Evolutionary conservation across 345 rosid species (phyloP).

Genomic region (Populus deltoides): DNA sequence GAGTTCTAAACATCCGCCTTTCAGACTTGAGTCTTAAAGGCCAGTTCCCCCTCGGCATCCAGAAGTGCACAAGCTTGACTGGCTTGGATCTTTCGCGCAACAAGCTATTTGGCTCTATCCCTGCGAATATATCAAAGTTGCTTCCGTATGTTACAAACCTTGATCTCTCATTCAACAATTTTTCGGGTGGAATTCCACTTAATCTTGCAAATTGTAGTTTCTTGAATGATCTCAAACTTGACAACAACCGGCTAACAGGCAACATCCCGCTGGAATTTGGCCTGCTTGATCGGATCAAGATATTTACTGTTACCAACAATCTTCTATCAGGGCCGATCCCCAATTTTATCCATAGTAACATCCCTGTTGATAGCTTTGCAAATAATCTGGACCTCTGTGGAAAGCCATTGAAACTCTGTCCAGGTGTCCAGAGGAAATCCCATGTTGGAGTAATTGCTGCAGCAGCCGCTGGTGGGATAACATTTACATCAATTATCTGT

Average conservation of each 20-base stretch:
- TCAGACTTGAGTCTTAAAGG: slow-evolving; percentile 65
- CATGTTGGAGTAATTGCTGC: slow-evolving; percentile 45
- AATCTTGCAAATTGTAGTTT: slow-evolving; percentile 41
- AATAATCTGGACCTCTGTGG: slow-evolving; percentile 75
- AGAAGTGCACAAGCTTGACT: slow-evolving; percentile 52
- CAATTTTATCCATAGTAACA: accelerated
- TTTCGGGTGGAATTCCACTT: slow-evolving; percentile 60
- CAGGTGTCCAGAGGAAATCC: slow-evolving; percentile 5
- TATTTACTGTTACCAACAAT: slow-evolving; percentile 58
- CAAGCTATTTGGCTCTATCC: slow-evolving; percentile 56
- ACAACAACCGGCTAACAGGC: slow-evolving; percentile 59
- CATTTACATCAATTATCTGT: slow-evolving; percentile 56
- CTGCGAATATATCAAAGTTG: slow-evolving; percentile 29
- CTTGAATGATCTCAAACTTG: slow-evolving; percentile 65
- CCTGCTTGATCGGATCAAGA: slow-evolving; percentile 47
- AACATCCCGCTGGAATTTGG: slow-evolving; percentile 50
- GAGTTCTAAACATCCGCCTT: slow-evolving; percentile 64
- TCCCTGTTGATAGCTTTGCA: slow-evolving; percentile 20
- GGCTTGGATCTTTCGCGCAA: slow-evolving; percentile 75
- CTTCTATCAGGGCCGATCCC: slow-evolving; percentile 66
- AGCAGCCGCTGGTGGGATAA: slow-evolving; percentile 70
- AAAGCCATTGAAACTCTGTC: slow-evolving; percentile 41
- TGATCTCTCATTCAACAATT: slow-evolving; percentile 66
- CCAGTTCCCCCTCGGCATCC: slow-evolving; percentile 51
- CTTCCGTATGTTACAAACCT: slow-evolving; percentile 35